Base-by-base conservation (phyloP, 164 flowering plant genomes). In the Vitis rotundifolia region DNA sequence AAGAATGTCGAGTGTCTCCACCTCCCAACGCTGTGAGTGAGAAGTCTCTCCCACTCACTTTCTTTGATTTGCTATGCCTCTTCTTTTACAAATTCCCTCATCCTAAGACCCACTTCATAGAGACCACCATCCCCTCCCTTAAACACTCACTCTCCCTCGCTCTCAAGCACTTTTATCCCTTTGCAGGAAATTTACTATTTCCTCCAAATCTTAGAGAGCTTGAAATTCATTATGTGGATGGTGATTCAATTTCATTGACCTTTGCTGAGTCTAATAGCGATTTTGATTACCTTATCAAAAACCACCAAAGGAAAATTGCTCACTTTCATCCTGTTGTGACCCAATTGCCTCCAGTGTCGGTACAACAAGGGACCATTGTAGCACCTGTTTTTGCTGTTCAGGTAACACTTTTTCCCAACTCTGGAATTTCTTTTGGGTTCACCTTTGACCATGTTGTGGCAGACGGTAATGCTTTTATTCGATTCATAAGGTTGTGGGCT, bases 401-500 rank as follows among this genome's bases (percentile, higher is more conserved):
- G 22, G 8, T 57, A 22, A 76, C 79, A 2, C 5, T 76, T 29
- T 76, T 76, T 55, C 76, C 70, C 1, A 59, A 47, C n/a, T 11
- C 47, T n/a, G 80, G 80, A 3, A 74, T 78, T 49, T 70, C 48
- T 59, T 61, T 78, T 14, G 80, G 80, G 28, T 29, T 71, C 4
- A 4, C 69, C 9, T 3, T 15, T 0, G 75, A 71, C 61, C 77
- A 74, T 31, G 67, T 67, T 1, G 49, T 65, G 28, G 31, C 56
- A 11, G 76, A 73, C 13, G 72, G 76, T 13, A 62, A 26, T 9
- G 49, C 31, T 3, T 0, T 52, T 2, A 52, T 63, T 29, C 12
- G 48, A 70, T 76, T 76, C n/a, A 19, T 72, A 26, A 76, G 68
- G 16, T 5, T 70, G 0, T 76, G 79, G 79, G 75, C 76, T 61